These are phyloP conservation scores for Alternaria triticimaculans DNA, from an alignment of 2,329 filamentous ascomycete species.

Conservation along the genomic window DNA sequence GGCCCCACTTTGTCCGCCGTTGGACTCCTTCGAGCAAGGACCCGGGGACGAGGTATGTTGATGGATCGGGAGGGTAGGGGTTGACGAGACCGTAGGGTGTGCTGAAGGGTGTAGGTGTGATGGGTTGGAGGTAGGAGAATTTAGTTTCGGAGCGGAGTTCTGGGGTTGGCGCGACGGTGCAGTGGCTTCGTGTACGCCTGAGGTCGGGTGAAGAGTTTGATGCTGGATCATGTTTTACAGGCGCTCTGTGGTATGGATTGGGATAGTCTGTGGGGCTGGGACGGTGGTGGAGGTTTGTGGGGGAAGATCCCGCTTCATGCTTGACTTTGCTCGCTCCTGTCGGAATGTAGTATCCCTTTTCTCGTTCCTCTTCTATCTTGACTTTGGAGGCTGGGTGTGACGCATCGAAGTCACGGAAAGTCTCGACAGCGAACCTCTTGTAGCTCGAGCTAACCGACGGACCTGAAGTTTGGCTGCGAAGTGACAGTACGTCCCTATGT, in stretches of 20 bases:
- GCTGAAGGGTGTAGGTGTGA: constrained; percentile 72
- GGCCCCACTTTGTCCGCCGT: constrained; percentile 3
- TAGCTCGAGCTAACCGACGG: background rate
- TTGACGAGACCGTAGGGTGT: constrained; percentile 60
- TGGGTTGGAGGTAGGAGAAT: constrained; percentile 65
- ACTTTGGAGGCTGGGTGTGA: background rate
- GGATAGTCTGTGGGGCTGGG: background rate
- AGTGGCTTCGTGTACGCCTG: constrained; percentile 39
- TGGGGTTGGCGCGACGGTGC: constrained; percentile 34
- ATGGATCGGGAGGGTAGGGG: background rate
- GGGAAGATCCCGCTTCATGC: background rate
- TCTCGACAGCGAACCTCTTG: background rate
- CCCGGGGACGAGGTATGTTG: background rate
- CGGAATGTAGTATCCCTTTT: background rate
- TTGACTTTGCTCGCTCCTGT: background rate
- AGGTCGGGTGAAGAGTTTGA: background rate
- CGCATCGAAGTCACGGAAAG: constrained; percentile 20
- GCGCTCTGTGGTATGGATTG: background rate
- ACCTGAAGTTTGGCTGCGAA: background rate
- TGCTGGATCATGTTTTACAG: background rate
- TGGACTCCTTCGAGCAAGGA: background rate
- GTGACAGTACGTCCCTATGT: background rate
- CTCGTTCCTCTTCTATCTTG: background rate
- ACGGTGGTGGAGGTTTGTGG: background rate
- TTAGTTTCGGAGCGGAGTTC: constrained; percentile 78